A percentile compares a stretch with the other conserved stretches of the same genome.
phyloP scores from a whole-genome alignment of 164 flowering plant species.

The Stephania cephalantha region DNA sequence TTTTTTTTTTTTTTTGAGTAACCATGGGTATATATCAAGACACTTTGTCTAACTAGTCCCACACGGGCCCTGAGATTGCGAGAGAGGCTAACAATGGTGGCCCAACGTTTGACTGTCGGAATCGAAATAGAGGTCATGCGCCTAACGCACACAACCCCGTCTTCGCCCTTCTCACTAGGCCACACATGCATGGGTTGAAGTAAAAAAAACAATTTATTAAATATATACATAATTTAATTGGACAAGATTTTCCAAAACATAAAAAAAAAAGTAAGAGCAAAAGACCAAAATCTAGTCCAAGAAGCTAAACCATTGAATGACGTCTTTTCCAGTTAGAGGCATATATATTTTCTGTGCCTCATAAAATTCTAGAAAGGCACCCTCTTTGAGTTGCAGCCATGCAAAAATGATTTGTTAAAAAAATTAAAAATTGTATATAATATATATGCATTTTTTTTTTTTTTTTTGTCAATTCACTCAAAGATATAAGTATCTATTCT shows the following conservation, averaged over 20 bases:
- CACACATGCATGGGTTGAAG: too few species aligned
- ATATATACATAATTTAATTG: background rate
- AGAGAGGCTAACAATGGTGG: too few species aligned
- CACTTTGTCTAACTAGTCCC: too few species aligned
- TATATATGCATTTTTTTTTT: background rate
- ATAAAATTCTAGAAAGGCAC: background rate
- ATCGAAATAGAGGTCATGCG: too few species aligned
- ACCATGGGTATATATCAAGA: too few species aligned
- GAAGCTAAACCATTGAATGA: background rate
- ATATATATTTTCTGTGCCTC: slow-evolving; percentile 11
- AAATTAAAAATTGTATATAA: background rate
- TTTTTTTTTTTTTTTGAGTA: too few species aligned
- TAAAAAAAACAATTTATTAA: too few species aligned
- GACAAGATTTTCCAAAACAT: background rate
- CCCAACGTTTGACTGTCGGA: too few species aligned
- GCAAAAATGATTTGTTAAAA: background rate
- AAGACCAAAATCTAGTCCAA: background rate
- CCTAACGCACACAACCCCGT: too few species aligned
- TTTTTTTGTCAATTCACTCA: background rate
- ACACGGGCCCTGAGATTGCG: too few species aligned
- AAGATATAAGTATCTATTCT: slow-evolving; percentile 18
- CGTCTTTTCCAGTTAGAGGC: slow-evolving; percentile 4
- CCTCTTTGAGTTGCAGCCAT: background rate
- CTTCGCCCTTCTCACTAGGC: too few species aligned
- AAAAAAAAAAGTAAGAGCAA: background rate